Conservation (phyloP, 2,329 filamentous ascomycete genomes). For the Fusarium sublunatum region DNA sequence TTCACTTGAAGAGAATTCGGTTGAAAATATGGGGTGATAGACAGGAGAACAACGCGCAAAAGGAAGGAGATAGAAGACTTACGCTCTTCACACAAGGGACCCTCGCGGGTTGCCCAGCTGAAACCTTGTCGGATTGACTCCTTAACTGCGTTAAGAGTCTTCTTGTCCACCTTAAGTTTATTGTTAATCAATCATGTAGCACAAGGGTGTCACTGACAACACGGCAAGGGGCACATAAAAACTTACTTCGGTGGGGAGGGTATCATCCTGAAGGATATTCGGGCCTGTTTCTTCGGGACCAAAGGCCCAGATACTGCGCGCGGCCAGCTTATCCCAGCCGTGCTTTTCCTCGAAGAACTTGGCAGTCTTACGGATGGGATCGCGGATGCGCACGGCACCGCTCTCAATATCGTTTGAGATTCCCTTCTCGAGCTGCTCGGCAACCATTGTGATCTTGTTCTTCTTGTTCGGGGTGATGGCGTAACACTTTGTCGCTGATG, state of each 20-base stretch:
- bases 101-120: slow-evolving; percentile 95
- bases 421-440: slow-evolving; percentile 93
- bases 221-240: background rate
- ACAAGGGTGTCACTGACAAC: slow-evolving; percentile 12
- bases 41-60: slow-evolving; percentile 11
- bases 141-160: slow-evolving; percentile 84
- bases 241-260: slow-evolving; percentile 83
- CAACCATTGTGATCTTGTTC: slow-evolving; percentile 99
- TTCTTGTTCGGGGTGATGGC: slow-evolving; percentile 98
- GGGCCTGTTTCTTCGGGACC: slow-evolving; percentile 94
- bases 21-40: slow-evolving; percentile 9
- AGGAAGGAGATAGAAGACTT: slow-evolving; percentile 56
- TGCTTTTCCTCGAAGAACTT: slow-evolving; percentile 98
- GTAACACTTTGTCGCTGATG: slow-evolving; percentile 97
- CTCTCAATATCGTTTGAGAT: slow-evolving; percentile 95
- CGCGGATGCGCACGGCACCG: slow-evolving; percentile 89
- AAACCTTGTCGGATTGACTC: slow-evolving; percentile 97
- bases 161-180: slow-evolving; percentile 80
- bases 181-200: slow-evolving; percentile 9
- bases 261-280: slow-evolving; percentile 97
- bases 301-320: slow-evolving; percentile 97
- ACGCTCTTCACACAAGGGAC: slow-evolving; percentile 97
- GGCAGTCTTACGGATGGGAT: slow-evolving; percentile 91
- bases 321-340: slow-evolving; percentile 94
- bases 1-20: slow-evolving; percentile 35